These are phyloP conservation scores for Candolleomyces eurysporus DNA, from an alignment of 768 basidiomycete species.

Conservation along the genomic window DNA sequence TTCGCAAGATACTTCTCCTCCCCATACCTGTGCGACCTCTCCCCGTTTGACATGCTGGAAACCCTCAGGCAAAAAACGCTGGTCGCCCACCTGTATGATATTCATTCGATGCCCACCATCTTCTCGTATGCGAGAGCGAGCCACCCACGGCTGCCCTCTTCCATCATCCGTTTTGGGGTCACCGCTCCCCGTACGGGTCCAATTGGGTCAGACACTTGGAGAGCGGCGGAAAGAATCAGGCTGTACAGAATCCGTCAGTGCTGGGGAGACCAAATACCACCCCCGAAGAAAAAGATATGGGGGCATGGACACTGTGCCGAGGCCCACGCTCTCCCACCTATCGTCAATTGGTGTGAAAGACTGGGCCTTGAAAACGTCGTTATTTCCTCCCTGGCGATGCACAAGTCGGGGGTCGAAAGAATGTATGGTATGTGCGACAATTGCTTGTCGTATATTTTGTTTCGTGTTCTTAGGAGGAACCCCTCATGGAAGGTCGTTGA, in stretches of 20 bases:
- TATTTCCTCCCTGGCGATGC: neutral
- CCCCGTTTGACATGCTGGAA: neutral
- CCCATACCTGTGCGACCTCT: neutral
- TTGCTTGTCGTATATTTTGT: neutral
- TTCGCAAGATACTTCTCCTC: neutral
- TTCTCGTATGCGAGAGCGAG: neutral
- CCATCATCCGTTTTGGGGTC: neutral
- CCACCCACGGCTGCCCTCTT: neutral
- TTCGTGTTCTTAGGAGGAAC: neutral
- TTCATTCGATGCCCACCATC: neutral
- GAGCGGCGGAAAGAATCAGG: neutral
- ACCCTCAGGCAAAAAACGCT: neutral
- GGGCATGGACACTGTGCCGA: neutral
- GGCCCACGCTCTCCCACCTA: neutral
- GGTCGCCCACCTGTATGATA: neutral
- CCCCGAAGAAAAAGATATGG: neutral
- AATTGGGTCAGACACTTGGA: neutral
- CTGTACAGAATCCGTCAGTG: neutral
- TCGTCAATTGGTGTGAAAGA: neutral
- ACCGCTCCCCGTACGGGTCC: neutral
- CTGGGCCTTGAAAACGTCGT: neutral
- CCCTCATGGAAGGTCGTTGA: constrained; percentile 1
- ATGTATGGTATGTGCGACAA: neutral
- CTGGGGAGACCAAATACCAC: neutral
- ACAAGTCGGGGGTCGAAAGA: neutral